These are phyloP conservation scores for Trichophyton verrucosum DNA, from an alignment of 2,329 filamentous ascomycete species.

Conservation along the genomic window DNA sequence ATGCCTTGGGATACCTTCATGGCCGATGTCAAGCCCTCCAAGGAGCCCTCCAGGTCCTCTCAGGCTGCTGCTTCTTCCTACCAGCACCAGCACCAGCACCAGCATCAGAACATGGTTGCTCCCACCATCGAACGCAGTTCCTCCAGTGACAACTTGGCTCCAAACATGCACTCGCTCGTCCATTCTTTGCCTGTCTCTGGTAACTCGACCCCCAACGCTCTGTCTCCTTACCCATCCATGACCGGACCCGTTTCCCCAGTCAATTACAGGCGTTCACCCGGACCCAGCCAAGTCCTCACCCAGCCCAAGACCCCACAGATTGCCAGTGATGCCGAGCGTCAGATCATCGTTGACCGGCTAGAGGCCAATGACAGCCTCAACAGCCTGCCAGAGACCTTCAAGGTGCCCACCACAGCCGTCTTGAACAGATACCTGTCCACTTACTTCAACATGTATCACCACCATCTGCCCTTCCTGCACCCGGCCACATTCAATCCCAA, in stretches of 20 bases:
- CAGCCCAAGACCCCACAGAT: conserved; percentile 67
- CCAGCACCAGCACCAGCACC: conserved; percentile 38
- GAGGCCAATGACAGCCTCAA: conserved; percentile 67
- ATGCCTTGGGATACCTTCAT: conserved; percentile 89
- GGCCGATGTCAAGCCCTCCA: conserved; percentile 60
- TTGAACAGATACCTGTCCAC: conserved; percentile 88
- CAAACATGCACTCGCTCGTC: conserved; percentile 59
- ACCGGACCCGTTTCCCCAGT: conserved; percentile 55
- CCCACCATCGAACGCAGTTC: conserved; percentile 56
- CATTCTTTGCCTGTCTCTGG: conserved; percentile 57
- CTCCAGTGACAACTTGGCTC: conserved; percentile 48
- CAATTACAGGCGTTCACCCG: conserved; percentile 58
- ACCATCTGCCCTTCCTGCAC: conserved; percentile 90
- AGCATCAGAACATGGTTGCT: conserved; percentile 51
- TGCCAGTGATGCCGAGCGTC: conserved; percentile 70
- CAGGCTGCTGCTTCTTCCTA: conserved; percentile 43
- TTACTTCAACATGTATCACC: conserved; percentile 95
- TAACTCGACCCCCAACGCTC: conserved; percentile 56
- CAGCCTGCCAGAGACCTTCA: conserved; percentile 77
- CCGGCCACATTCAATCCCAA: conserved; percentile 79
- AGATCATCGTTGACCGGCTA: conserved; percentile 75
- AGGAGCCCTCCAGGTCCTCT: conserved; percentile 41
- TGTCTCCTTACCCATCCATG: conserved; percentile 60
- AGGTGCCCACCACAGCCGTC: conserved; percentile 64
- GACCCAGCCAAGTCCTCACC: conserved; percentile 52